These are phyloP conservation scores for Articulospora tetracladia DNA, from an alignment of 495 filamentous ascomycete genomes.

Conservation along the genomic window DNA sequence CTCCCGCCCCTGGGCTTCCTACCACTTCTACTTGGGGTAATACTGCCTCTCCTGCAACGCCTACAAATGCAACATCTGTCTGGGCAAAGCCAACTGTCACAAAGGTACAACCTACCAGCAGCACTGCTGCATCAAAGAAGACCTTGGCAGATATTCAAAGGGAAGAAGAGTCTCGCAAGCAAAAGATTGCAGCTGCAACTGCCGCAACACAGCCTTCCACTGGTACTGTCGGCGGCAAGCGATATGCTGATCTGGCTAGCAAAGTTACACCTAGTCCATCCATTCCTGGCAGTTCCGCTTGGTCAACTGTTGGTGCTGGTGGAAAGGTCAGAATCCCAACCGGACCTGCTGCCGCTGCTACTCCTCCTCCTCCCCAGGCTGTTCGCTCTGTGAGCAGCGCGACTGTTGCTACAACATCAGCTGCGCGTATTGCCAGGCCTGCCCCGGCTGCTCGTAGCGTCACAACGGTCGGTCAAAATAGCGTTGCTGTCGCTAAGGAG, in stretches of 20 bases:
- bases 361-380: conserved; percentile 37
- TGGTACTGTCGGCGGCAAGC: conserved; percentile 63
- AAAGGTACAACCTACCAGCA: conserved; percentile 41
- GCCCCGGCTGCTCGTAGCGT: conserved; percentile 18
- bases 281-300: conserved; percentile 53
- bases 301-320: conserved; percentile 95
- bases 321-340: conserved; percentile 81
- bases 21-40: conserved; percentile 90
- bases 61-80: conserved; percentile 45
- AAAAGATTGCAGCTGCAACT: conserved; percentile 55
- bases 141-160: conserved; percentile 94
- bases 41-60: conserved; percentile 54
- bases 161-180: conserved; percentile 90
- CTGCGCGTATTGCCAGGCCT: conserved; percentile 28
- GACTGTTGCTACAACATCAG: conserved; percentile 32
- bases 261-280: conserved; percentile 49
- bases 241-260: conserved; percentile 93
- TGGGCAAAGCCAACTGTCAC: conserved; percentile 66
- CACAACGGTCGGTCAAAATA: conserved; percentile 35
- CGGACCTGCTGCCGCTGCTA: conserved; percentile 40
- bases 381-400: conserved; percentile 54
- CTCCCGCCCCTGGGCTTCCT: conserved; percentile 72
- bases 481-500: conserved; percentile 60
- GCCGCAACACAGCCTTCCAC: conserved; percentile 45
- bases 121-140: conserved; percentile 53